Conservation (phyloP, 371 early-diverging fungal genomes). For the Haplosporangium sp. region DNA sequence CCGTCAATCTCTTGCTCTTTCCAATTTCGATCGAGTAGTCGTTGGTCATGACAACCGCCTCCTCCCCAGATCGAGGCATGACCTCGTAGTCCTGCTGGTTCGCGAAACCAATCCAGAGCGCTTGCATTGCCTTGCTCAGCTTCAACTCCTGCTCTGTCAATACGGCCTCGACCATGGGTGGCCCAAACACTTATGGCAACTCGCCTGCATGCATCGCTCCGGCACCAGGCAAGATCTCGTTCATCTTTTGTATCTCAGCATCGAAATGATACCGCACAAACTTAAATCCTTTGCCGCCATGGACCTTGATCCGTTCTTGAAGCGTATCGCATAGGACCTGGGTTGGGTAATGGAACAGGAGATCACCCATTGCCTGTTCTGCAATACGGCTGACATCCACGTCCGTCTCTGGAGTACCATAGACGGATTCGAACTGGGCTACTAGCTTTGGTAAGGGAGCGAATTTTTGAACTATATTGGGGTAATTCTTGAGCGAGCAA, state of each 20-base stretch:
- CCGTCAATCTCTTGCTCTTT: background rate
- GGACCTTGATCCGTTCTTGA: background rate
- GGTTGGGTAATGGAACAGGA: background rate
- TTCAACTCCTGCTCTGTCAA: background rate
- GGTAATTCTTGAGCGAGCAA: background rate
- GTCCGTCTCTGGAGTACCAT: background rate
- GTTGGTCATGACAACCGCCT: background rate
- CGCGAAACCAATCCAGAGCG: slow-evolving; percentile 10
- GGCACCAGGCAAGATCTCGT: background rate
- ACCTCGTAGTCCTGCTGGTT: slow-evolving; percentile 4
- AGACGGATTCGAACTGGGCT: background rate
- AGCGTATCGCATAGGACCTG: background rate
- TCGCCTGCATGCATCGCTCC: slow-evolving; percentile 15
- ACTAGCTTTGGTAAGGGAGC: background rate
- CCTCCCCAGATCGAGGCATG: background rate
- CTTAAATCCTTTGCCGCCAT: background rate
- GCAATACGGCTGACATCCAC: background rate
- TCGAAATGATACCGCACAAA: slow-evolving; percentile 8
- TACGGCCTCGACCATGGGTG: background rate
- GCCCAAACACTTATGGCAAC: slow-evolving; percentile 1
- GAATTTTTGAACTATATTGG: background rate
- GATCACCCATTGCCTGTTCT: background rate
- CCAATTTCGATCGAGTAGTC: background rate
- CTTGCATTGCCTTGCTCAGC: slow-evolving; percentile 2
- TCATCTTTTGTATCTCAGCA: background rate